Base-by-base conservation (phyloP, 2,329 filamentous ascomycete species). In the Diaporthe citrichinensis region DNA sequence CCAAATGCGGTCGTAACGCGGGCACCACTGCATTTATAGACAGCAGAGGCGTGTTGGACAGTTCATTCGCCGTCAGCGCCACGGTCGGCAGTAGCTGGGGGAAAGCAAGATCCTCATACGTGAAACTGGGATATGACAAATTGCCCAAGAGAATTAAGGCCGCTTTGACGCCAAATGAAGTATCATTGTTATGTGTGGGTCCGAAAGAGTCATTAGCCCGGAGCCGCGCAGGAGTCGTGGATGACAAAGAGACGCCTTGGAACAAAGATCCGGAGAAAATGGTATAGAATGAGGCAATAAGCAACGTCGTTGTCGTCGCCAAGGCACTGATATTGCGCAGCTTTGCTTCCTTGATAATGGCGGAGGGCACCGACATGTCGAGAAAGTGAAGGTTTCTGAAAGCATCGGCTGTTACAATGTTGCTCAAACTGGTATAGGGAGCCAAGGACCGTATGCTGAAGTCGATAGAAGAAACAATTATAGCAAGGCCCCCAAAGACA, bases 101-200 rank as follows among this genome's bases (percentile, higher is more conserved):
- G 39, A 71, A 80, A 34, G 73, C 78, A 0, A 84, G 77, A 61
- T 81, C 79, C 17, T 82, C 80, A 75, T 81, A 85, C 0, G 85
- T 86, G 59, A 84, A 86, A 0, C 71, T 65, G 0, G 85, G 84
- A 31, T 83, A 86, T 0, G 82, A 80, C 0, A 84, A 76, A 57
- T 84, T 83, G 4, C 79, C 81, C 0, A 80, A 78, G 2, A 86
- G 80, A 4, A 86, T 81, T 4, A 86, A 76, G 0, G 84, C 83
- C 1, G 79, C 68, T 15, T 74, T 77, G 1, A 77, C 53, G 23
- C 46, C 25, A 4, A 69, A 57, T 17, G 62, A 71, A 46, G 57
- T 55, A 65, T 46, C 23, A 39, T 59, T 1, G 44, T n/a, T 15
- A n/a, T n/a, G n/a, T 55, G 25, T 10, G 1, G 10, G n/a, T 28